These are phyloP conservation scores for Peronospora belbahrii DNA, from an alignment of 352 stramenopile species.

Conservation along the genomic window DNA sequence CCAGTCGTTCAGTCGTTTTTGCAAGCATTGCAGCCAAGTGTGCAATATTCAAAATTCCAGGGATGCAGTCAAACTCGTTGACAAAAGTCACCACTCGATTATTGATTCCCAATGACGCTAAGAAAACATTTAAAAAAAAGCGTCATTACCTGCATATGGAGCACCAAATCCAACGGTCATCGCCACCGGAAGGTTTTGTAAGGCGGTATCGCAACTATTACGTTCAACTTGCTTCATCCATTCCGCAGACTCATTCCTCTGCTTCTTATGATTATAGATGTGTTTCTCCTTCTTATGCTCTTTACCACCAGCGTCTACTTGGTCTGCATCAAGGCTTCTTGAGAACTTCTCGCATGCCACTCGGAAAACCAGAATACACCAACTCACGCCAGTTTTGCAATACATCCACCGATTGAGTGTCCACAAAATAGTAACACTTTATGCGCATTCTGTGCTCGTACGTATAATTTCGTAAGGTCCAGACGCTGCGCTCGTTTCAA, in stretches of 20 bases:
- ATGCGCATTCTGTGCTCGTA: conserved; percentile 22
- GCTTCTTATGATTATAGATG: conserved; percentile 17
- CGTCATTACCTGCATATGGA: conserved; percentile 52
- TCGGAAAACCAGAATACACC: conserved; percentile 51
- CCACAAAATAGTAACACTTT: conserved; percentile 70
- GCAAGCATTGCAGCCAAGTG: conserved; percentile 65
- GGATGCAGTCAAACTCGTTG: conserved; percentile 81
- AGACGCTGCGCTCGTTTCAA: conserved; percentile 58
- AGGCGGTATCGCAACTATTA: conserved; percentile 10
- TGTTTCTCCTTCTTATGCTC: conserved; percentile 18
- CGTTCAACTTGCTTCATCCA: conserved; percentile 17
- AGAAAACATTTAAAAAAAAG: conserved; percentile 38
- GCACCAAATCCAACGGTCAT: conserved; percentile 66
- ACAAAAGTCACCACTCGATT: conserved; percentile 67
- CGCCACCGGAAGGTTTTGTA: conserved; percentile 26
- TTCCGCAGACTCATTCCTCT: conserved; percentile 9
- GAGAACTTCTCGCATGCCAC: conserved; percentile 28
- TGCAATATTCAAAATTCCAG: conserved; percentile 67
- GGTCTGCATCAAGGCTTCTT: conserved; percentile 44
- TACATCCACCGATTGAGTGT: conserved; percentile 71
- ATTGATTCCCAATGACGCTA: conserved; percentile 35
- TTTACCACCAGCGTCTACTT: conserved; percentile 25
- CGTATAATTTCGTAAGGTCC: conserved; percentile 36
- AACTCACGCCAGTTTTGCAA: conserved; percentile 64
- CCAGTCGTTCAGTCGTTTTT: conserved; percentile 65